Evolutionary conservation across 331 rosid genomes (phyloP), one percentile per base, ranked within the genome.

Genomic region (Pyrus hybrid): DNA sequence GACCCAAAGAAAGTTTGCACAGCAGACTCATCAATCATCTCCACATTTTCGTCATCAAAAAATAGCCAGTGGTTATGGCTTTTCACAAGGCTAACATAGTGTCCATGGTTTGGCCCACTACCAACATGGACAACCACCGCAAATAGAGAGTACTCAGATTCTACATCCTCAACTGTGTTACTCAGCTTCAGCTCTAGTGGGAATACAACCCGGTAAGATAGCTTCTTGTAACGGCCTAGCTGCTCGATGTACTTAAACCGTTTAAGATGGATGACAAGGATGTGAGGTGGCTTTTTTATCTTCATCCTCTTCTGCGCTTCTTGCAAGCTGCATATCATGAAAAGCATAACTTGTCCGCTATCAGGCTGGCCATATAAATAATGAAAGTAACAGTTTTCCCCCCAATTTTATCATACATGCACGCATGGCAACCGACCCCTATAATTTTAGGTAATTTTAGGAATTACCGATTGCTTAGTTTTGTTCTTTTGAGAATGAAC

Each of bases 281-380:
- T 81, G 63, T 90, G 93, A 20, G 99, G 99, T 8, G 97, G 93
- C 85, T 95, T 92, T 88, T 95, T 95, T 78, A 95, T 95, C 86
- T 95, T 95, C 99, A 95, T 95, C 87, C 99, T 84, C 87, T 95
- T 95, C 85, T 95, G 98, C 16, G 99, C 99, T 83, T 95, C 99
- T 92, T 95, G 99, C 90, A 95, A 91, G 81, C 99, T 95, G 85
- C 82, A 80, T 56, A 83, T 28, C 54, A 83, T 26, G 86, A 82
- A 68, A 68, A 83, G 26, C 43, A 71, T 72, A 30, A n/a, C 63
- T 26, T 68, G 72, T 75, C 65, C 30, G 81, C 71, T 23, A 66
- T 62, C 82, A 79, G 43, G 62, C 21, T 22, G 21, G 30, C 18
- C 17, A 51, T 25, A 32, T 2, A 32, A 28, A n/a, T 23, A 8